Evolutionary conservation across 441 rosid species (phyloP).

Genomic region (Euphorbia schlechtendalii): DNA sequence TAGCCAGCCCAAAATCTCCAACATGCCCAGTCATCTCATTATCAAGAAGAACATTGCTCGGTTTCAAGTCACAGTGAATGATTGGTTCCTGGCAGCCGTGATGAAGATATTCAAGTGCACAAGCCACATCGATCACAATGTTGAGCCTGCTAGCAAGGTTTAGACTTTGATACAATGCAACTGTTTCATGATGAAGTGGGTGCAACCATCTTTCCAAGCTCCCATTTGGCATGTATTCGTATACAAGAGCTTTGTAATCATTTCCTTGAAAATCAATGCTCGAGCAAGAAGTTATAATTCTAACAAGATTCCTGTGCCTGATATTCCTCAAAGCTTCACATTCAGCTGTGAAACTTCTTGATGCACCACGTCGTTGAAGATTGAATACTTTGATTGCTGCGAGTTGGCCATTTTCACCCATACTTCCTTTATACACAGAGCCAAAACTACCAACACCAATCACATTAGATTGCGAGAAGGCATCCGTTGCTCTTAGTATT

Average conservation of each 20-base stretch:
- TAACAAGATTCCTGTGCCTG: too few species aligned
- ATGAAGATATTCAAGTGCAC: constrained; percentile 9
- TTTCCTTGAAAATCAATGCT: constrained; percentile 10
- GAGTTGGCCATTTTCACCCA: background rate
- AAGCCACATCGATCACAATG: constrained; percentile 6
- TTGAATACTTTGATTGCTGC: too few species aligned
- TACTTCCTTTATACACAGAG: constrained; percentile 8
- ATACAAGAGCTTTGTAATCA: constrained; percentile 13
- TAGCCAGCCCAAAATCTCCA: constrained; percentile 10
- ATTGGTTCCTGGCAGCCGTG: background rate
- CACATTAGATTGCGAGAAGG: constrained; percentile 6
- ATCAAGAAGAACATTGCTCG: constrained; percentile 9
- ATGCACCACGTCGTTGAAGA: too few species aligned
- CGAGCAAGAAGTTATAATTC: constrained; percentile 11
- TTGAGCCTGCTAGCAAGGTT: constrained; percentile 5
- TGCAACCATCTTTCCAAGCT: constrained; percentile 17
- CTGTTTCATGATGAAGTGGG: constrained; percentile 2
- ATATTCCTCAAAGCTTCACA: too few species aligned
- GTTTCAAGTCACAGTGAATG: constrained; percentile 12
- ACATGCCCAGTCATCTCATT: constrained; percentile 7
- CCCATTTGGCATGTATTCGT: constrained; percentile 19
- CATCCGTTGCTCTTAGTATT: background rate
- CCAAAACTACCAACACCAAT: constrained; percentile 13
- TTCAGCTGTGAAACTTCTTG: too few species aligned
- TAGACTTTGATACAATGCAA: background rate